Evolutionary conservation across 1,284 basidiomycete species (phyloP).

Genomic region (Apiotrichum mycotoxinovorans): DNA sequence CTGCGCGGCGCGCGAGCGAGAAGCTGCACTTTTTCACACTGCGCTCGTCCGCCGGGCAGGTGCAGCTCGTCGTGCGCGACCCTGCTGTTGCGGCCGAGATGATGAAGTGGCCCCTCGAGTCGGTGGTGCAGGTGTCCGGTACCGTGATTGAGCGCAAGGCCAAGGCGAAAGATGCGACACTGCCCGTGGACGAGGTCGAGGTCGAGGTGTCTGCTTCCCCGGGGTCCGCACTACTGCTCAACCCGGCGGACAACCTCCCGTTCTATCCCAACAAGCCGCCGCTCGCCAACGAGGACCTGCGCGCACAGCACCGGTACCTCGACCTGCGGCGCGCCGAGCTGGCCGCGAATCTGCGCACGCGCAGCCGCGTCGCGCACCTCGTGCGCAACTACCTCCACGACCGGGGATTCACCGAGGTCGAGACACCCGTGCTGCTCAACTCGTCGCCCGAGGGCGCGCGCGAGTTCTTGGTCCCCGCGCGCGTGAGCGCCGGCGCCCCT

Average conservation of each 20-base stretch:
- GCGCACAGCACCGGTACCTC: conserved; percentile 78
- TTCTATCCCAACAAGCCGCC: conserved; percentile 74
- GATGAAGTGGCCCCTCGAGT: conserved; percentile 66
- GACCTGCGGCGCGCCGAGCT: conserved; percentile 75
- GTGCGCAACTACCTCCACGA: conserved; percentile 70
- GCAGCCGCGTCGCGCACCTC: conserved; percentile 74
- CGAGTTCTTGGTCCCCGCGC: conserved; percentile 90
- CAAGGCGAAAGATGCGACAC: conserved; percentile 40
- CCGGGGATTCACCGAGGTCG: conserved; percentile 80
- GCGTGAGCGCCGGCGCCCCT: conserved; percentile 40
- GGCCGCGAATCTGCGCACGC: conserved; percentile 70
- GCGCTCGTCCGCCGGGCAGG: conserved; percentile 66
- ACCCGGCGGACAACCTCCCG: conserved; percentile 70
- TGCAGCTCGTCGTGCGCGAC: conserved; percentile 63
- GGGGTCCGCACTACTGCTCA: conserved; percentile 59
- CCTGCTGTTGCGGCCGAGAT: conserved; percentile 54
- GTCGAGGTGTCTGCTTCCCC: conserved; percentile 63
- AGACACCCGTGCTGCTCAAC: conserved; percentile 87
- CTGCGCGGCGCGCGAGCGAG: conserved; percentile 52
- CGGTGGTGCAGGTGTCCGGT: conserved; percentile 69
- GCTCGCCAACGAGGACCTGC: conserved; percentile 78
- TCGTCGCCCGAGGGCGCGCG: conserved; percentile 92
- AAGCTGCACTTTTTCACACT: conserved; percentile 56
- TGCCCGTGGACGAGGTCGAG: conserved; percentile 68
- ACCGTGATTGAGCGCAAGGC: conserved; percentile 62